Evolutionary conservation across 352 stramenopile genomes (phyloP), one percentile per base, ranked within the genome.

Genomic region (Pythium folliculosum): DNA sequence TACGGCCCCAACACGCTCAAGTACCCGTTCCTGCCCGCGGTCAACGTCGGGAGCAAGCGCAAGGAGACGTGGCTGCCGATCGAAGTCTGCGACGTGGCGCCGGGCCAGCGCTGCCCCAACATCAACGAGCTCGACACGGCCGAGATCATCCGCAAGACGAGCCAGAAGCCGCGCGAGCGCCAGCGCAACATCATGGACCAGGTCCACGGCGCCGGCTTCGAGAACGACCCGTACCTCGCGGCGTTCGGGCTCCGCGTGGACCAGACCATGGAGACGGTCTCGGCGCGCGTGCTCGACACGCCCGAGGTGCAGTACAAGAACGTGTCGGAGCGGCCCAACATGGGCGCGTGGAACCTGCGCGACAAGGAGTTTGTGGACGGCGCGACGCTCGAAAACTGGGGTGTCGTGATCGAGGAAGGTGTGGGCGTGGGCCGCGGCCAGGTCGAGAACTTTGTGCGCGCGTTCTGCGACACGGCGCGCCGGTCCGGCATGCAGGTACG

Each of bases 111-210:
- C 23, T 90, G 88, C 40, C 52, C 81, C 0, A 88, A 89, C 48
- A 90, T 92, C 23, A 91, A 89, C 32, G 87, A 95, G 2, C 65
- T 83, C 23, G 82, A 96, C 58, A 94, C 86, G 23, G 82, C 86
- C 14, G 83, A 95, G 63, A 94, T 96, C 44, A 95, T 96, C 54
- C 37, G 50, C n/a, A 78, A 88, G 52, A 92, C 83, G 8, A 81
- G 76, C 49, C 71, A 87, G 63, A 71, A 71, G 23, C 83, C 83
- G 2, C 65, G 72, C 3, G 65, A 78, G 25, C 82, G 85, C 38
- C 62, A 78, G n/a, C 60, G 77, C n/a, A 82, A 73, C 12, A 83
- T 94, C 21, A 76, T 84, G 67, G 76, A 88, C 10, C 78, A 91
- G 52, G 67, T 92, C 19, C 83, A 75, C 23, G 63, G 78, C 6